These are phyloP conservation scores for Ganoderma meredithae DNA, from an alignment of 1,284 basidiomycete genomes.

Conservation along the genomic window DNA sequence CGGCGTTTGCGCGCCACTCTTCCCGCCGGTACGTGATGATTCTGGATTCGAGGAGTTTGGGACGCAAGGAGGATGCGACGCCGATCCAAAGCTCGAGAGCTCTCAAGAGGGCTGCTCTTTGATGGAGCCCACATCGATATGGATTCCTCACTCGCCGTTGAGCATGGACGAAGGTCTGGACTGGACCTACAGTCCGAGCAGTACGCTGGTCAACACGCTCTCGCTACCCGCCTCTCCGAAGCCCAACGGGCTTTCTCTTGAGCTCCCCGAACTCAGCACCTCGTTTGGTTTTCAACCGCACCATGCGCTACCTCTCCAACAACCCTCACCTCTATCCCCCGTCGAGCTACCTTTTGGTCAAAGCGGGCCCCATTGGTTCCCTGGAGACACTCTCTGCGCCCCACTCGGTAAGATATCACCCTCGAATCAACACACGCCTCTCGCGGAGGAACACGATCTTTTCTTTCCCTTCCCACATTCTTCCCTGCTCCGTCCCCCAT, in stretches of 20 bases:
- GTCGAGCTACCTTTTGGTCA: constrained; percentile 23
- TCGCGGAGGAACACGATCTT: constrained; percentile 25
- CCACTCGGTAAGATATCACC: background rate
- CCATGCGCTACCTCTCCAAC: constrained; percentile 9
- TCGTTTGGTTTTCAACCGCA: constrained; percentile 19
- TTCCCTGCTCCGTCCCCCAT: constrained; percentile 20
- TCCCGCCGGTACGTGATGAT: constrained; percentile 34
- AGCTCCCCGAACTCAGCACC: constrained; percentile 9
- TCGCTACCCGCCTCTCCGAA: constrained; percentile 24
- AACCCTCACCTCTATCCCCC: constrained; percentile 24
- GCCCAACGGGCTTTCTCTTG: constrained; percentile 20
- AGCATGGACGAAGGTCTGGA: constrained; percentile 27
- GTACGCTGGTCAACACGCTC: constrained; percentile 15
- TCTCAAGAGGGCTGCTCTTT: constrained; percentile 17
- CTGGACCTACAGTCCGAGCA: constrained; percentile 27
- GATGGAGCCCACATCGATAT: constrained; percentile 36
- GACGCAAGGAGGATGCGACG: constrained; percentile 22
- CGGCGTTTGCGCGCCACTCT: constrained; percentile 19
- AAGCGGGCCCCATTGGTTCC: constrained; percentile 18
- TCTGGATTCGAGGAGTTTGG: constrained; percentile 35
- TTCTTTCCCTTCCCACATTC: constrained; percentile 24
- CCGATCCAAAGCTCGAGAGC: constrained; percentile 16
- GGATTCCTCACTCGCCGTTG: constrained; percentile 33
- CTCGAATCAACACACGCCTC: constrained; percentile 10
- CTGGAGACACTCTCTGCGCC: background rate